These are phyloP conservation scores for Aureobasidium melanogenum DNA, from an alignment of 2,329 filamentous ascomycete species.

Conservation along the genomic window DNA sequence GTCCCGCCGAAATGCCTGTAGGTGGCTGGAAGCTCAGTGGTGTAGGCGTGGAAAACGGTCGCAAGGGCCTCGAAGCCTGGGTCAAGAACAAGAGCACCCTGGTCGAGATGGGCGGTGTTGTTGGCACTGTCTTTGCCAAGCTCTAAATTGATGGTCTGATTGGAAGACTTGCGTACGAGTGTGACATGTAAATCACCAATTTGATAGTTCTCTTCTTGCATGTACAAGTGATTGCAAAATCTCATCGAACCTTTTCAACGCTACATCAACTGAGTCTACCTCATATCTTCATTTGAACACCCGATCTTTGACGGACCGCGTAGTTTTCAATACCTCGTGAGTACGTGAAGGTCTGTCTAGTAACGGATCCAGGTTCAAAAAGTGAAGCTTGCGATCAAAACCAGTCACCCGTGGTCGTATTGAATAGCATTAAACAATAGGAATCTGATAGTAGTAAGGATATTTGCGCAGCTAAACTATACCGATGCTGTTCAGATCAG, in stretches of 20 bases:
- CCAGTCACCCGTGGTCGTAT: too few species aligned
- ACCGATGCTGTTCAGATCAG: not conserved
- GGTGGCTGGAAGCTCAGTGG: constrained; percentile 90
- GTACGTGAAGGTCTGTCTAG: too few species aligned
- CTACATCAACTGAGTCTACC: too few species aligned
- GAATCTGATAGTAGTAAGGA: not conserved
- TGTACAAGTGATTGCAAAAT: not conserved
- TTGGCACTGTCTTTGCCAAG: constrained; percentile 66
- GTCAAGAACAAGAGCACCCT: constrained; percentile 80
- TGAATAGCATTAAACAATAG: not conserved
- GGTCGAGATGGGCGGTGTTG: constrained; percentile 67
- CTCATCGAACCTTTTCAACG: not conserved
- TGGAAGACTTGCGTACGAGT: not conserved
- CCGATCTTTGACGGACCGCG: too few species aligned
- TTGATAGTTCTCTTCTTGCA: not conserved
- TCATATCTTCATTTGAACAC: too few species aligned
- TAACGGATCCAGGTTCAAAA: too few species aligned
- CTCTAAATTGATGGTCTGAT: not conserved
- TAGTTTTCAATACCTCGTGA: too few species aligned
- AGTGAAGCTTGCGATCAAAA: too few species aligned
- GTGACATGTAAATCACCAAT: not conserved
- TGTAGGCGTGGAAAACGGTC: constrained; percentile 77
- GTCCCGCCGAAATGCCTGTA: constrained; percentile 83
- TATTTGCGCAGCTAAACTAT: not conserved
- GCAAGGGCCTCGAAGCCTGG: constrained; percentile 71